A percentile compares a stretch with the other conserved stretches of the same genome.
Evolutionary conservation across 2,329 filamentous ascomycete species (phyloP).

Genomic region (Coleophoma eucalyptorum): DNA sequence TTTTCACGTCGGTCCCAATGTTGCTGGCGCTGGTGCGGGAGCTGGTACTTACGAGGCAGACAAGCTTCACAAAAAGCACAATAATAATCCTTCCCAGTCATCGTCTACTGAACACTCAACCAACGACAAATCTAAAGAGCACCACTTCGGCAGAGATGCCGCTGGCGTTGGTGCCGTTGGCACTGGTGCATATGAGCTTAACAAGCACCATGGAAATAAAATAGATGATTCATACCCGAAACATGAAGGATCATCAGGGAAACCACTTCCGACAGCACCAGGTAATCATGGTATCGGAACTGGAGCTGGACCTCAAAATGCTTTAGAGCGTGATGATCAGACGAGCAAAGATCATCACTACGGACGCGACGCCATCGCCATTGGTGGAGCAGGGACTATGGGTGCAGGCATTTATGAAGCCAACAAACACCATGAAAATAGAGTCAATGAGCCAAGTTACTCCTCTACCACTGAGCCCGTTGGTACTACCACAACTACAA

Average conservation of each 20-base stretch:
- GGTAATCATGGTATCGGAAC: neutral
- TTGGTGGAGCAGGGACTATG: slow-evolving; percentile 3
- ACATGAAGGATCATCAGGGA: neutral
- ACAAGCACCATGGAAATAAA: neutral
- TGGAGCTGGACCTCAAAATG: too few species aligned
- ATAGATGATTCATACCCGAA: too few species aligned
- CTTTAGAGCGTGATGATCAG: too few species aligned
- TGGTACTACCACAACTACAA: neutral
- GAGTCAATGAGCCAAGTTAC: neutral
- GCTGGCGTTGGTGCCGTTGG: slow-evolving; percentile 9
- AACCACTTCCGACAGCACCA: neutral
- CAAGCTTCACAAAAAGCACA: slow-evolving; percentile 1
- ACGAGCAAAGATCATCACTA: neutral
- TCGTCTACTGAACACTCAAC: neutral
- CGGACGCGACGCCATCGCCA: neutral
- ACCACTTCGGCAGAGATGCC: slow-evolving; percentile 13
- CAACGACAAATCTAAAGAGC: slow-evolving; percentile 21
- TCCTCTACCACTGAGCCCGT: neutral
- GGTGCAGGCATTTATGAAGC: neutral
- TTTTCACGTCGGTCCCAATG: neutral
- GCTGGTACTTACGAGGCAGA: slow-evolving; percentile 4
- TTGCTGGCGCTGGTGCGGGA: slow-evolving; percentile 9
- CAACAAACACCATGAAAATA: too few species aligned
- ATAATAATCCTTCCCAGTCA: neutral
- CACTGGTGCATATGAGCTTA: slow-evolving; percentile 3